A percentile compares a stretch with the other conserved stretches of the same genome.
These are phyloP conservation scores for Akanthomyces uredinophilus DNA, from an alignment of 2,329 filamentous ascomycete genomes.

Conservation along the genomic window DNA sequence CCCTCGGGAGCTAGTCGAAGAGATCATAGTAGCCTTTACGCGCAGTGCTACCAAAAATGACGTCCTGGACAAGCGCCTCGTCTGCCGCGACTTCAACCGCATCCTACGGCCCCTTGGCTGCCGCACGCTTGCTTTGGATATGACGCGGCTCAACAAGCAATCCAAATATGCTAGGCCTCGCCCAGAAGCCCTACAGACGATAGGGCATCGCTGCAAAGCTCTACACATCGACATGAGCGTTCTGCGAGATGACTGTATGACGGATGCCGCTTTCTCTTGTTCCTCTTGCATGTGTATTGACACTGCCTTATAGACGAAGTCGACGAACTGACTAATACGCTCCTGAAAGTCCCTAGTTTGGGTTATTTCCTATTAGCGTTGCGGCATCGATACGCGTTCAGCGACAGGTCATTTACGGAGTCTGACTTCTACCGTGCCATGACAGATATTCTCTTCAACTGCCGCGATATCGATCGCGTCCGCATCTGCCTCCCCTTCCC, in stretches of 20 bases:
- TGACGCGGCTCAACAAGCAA: slow-evolving; percentile 40
- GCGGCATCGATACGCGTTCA: slow-evolving; percentile 43
- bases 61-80: slow-evolving; percentile 41
- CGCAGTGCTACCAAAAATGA: slow-evolving; percentile 39
- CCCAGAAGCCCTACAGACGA: slow-evolving; percentile 38
- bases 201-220: slow-evolving; percentile 44
- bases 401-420: slow-evolving; percentile 44
- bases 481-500: slow-evolving; percentile 49
- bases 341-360: slow-evolving; percentile 42
- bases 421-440: slow-evolving; percentile 39
- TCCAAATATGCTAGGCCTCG: slow-evolving; percentile 29
- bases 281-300: neutral
- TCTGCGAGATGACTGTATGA: slow-evolving; percentile 45
- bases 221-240: slow-evolving; percentile 50
- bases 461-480: slow-evolving; percentile 40
- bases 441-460: slow-evolving; percentile 38
- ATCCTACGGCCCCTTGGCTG: slow-evolving; percentile 41
- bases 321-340: slow-evolving; percentile 41
- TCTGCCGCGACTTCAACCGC: slow-evolving; percentile 45
- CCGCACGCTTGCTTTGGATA: slow-evolving; percentile 45
- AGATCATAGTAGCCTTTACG: slow-evolving; percentile 41
- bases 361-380: slow-evolving; percentile 38
- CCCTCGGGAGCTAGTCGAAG: slow-evolving; percentile 43
- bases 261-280: neutral
- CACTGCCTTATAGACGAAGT: slow-evolving; percentile 39